Evolutionary conservation across 2,329 filamentous ascomycete genomes (phyloP).

Genomic region (Calycina herbarum): DNA sequence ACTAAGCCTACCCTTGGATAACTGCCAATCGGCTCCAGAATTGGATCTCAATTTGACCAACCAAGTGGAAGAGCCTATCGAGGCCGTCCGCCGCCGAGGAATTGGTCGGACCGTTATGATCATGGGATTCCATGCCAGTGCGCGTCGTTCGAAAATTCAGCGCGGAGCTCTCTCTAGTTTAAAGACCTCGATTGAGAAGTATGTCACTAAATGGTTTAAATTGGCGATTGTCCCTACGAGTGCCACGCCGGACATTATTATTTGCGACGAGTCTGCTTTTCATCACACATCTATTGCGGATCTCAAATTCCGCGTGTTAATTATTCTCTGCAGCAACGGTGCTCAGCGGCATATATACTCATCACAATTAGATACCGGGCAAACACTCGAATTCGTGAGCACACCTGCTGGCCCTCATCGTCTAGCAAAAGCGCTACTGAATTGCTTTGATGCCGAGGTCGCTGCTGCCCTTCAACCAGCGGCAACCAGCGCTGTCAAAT

Average conservation of each 20-base stretch:
- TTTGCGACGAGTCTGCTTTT: conserved; percentile 27
- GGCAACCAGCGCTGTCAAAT: not conserved
- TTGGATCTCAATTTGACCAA: conserved; percentile 2
- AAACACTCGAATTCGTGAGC: conserved; percentile 28
- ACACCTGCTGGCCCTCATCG: conserved; percentile 31
- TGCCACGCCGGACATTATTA: conserved; percentile 22
- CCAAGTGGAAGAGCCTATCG: conserved; percentile 18
- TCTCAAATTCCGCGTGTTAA: conserved; percentile 16
- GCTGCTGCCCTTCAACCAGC: not conserved
- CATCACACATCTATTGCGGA: conserved; percentile 13
- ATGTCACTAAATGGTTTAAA: conserved; percentile 27
- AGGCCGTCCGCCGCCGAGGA: conserved; percentile 23
- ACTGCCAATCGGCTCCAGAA: conserved; percentile 14
- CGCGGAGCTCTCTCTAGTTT: conserved; percentile 16
- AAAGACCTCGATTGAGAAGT: conserved; percentile 28
- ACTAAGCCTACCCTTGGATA: conserved; percentile 44
- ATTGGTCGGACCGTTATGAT: conserved; percentile 24
- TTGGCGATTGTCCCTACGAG: conserved; percentile 16
- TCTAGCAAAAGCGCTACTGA: conserved; percentile 30
- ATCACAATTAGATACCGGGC: conserved; percentile 17
- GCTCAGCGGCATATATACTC: conserved; percentile 23
- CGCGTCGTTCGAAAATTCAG: conserved; percentile 22
- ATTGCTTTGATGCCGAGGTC: conserved; percentile 26
- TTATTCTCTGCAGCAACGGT: conserved; percentile 28
- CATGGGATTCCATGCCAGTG: conserved; percentile 24